Conservation (phyloP, 371 early-diverging fungal genomes). For the Mortierella sp. region DNA sequence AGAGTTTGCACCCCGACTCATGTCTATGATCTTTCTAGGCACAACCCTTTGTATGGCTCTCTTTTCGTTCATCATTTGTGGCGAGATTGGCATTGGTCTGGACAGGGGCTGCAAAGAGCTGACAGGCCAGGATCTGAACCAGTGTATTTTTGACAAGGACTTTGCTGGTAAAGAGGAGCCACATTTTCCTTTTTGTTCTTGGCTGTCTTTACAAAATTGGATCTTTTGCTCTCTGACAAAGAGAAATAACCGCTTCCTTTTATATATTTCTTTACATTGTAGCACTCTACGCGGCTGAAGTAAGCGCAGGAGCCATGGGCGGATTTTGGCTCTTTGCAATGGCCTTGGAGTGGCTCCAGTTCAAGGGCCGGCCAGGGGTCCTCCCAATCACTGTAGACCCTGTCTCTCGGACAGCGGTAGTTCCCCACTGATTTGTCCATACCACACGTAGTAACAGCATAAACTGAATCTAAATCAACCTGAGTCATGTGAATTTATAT, state of each 20-base stretch:
- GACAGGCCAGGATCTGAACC: neutral
- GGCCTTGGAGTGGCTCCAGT: slow-evolving; percentile 23
- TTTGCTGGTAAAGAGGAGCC: slow-evolving; percentile 18
- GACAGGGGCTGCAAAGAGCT: slow-evolving; percentile 17
- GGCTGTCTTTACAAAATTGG: neutral
- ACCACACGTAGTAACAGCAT: too few species aligned
- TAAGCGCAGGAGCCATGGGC: slow-evolving; percentile 41
- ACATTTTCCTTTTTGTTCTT: too few species aligned
- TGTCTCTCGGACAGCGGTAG: too few species aligned
- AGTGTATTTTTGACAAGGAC: slow-evolving; percentile 9
- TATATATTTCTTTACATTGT: neutral
- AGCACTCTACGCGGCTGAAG: slow-evolving; percentile 34
- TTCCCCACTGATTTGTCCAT: neutral
- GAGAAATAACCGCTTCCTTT: neutral
- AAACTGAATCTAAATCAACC: neutral
- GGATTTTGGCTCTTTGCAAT: slow-evolving; percentile 26
- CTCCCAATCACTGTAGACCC: neutral
- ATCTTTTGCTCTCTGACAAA: too few species aligned
- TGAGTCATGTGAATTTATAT: neutral
- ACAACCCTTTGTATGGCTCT: slow-evolving; percentile 11
- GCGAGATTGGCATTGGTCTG: slow-evolving; percentile 41
- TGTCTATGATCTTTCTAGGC: slow-evolving; percentile 15
- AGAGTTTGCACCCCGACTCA: slow-evolving; percentile 12
- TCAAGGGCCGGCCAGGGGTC: slow-evolving; percentile 15
- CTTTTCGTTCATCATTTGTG: slow-evolving; percentile 34